Evolutionary conservation across 192 early-diverging fungal species (phyloP).

Genomic region (Linnemannia elongata): DNA sequence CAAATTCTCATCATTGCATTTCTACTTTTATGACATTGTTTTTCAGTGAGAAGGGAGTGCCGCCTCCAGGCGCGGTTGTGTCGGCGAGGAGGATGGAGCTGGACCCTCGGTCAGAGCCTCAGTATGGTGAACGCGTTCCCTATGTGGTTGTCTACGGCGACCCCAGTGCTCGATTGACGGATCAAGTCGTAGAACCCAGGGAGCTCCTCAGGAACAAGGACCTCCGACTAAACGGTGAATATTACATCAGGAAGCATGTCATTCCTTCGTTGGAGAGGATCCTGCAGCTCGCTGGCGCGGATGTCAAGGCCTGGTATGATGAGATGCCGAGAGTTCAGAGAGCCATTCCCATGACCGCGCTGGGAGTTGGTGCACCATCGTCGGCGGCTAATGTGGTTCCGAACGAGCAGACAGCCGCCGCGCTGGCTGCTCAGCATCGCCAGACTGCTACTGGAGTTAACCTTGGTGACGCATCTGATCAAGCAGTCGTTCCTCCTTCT

Average conservation of each 20-base stretch:
- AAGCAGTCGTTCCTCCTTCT: background rate
- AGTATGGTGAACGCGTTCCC: conserved; percentile 91
- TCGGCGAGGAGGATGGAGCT: conserved; percentile 73
- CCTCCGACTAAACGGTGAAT: conserved; percentile 79
- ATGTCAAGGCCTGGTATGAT: conserved; percentile 78
- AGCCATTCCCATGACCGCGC: conserved; percentile 56
- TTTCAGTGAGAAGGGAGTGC: conserved; percentile 62
- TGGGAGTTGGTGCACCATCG: conserved; percentile 34
- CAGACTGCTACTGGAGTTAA: background rate
- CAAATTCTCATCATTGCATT: background rate
- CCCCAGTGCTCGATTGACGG: conserved; percentile 75
- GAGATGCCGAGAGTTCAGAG: conserved; percentile 76
- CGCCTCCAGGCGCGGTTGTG: conserved; percentile 83
- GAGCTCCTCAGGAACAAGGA: conserved; percentile 73
- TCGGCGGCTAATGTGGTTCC: conserved; percentile 13
- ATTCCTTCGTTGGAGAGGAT: conserved; percentile 84
- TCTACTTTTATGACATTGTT: background rate
- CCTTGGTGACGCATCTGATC: background rate
- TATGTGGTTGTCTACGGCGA: conserved; percentile 85
- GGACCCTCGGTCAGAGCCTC: conserved; percentile 84
- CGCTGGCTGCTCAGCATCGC: conserved; percentile 25
- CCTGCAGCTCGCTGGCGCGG: conserved; percentile 85
- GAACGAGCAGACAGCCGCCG: conserved; percentile 3
- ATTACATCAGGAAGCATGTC: conserved; percentile 90
- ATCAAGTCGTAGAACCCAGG: conserved; percentile 79